Evolutionary conservation across 345 rosid species (phyloP).

Genomic region (Sonneratia alba): DNA sequence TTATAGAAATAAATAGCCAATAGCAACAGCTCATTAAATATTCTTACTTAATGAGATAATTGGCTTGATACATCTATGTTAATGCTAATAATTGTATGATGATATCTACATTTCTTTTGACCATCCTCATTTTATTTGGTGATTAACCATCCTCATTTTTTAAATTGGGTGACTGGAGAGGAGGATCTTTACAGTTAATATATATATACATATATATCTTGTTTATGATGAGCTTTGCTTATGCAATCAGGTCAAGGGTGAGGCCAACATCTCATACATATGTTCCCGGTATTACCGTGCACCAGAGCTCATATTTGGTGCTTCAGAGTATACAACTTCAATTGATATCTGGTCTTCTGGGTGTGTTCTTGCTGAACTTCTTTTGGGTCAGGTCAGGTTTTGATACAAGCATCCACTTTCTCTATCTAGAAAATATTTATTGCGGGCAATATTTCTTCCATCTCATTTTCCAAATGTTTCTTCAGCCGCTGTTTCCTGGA

Average conservation of each 20-base stretch:
- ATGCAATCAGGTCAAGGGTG: constrained; percentile 54
- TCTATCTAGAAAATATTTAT: background rate
- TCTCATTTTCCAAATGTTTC: background rate
- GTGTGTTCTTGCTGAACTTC: constrained; percentile 86
- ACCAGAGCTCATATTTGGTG: constrained; percentile 80
- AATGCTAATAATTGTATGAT: background rate
- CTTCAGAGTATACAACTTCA: constrained; percentile 68
- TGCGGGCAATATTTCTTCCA: background rate
- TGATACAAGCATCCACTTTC: background rate
- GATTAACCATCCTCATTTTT: background rate
- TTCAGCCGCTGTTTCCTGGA: constrained; percentile 72
- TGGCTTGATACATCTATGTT: background rate
- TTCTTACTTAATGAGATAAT: background rate
- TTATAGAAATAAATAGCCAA: background rate
- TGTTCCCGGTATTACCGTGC: constrained; percentile 88
- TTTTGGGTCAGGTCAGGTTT: constrained; percentile 56
- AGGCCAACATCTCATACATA: constrained; percentile 69
- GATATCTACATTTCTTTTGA: background rate
- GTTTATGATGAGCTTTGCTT: background rate
- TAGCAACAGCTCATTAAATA: background rate
- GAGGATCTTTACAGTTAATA: background rate
- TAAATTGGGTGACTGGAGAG: background rate
- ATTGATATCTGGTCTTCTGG: constrained; percentile 93
- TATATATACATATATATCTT: background rate
- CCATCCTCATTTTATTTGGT: background rate